These are phyloP conservation scores for Salix suchowensis DNA, from an alignment of 345 rosid genomes.

Conservation along the genomic window DNA sequence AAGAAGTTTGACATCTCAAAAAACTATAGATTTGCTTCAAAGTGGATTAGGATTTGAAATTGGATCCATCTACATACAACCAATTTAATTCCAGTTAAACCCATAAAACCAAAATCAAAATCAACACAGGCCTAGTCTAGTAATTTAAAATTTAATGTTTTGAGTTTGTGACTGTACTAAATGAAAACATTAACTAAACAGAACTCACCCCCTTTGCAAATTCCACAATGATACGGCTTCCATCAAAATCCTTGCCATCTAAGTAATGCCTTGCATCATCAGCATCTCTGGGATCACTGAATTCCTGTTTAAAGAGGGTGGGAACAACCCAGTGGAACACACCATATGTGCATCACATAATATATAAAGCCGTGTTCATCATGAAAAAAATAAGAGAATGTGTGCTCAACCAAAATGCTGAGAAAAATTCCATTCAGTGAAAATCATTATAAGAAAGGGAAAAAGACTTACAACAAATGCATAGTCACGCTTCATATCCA, in stretches of 20 bases:
- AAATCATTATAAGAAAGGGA: neutral
- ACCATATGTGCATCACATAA: slow-evolving; percentile 26
- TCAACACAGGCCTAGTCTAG: neutral
- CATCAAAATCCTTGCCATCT: slow-evolving; percentile 79
- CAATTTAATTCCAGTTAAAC: neutral
- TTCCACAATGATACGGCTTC: slow-evolving; percentile 88
- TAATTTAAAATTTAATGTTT: neutral
- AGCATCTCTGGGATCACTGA: slow-evolving; percentile 91
- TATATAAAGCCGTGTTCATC: neutral
- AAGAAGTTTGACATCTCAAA: neutral
- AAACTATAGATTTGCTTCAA: neutral
- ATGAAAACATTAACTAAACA: neutral
- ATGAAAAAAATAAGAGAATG: neutral
- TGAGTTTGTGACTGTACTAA: neutral
- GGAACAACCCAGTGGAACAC: slow-evolving; percentile 12
- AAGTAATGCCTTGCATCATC: slow-evolving; percentile 82
- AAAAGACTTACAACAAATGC: slow-evolving; percentile 88
- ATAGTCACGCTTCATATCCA: slow-evolving; percentile 99
- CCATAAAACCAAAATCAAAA: neutral
- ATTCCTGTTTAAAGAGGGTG: slow-evolving; percentile 54
- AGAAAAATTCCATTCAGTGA: neutral
- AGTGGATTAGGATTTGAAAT: neutral
- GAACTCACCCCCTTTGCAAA: slow-evolving; percentile 74
- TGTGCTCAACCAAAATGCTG: neutral
- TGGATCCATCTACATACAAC: neutral